phyloP scores from a whole-genome alignment of 2,329 filamentous ascomycete genomes.

The Xylaria digitata region DNA sequence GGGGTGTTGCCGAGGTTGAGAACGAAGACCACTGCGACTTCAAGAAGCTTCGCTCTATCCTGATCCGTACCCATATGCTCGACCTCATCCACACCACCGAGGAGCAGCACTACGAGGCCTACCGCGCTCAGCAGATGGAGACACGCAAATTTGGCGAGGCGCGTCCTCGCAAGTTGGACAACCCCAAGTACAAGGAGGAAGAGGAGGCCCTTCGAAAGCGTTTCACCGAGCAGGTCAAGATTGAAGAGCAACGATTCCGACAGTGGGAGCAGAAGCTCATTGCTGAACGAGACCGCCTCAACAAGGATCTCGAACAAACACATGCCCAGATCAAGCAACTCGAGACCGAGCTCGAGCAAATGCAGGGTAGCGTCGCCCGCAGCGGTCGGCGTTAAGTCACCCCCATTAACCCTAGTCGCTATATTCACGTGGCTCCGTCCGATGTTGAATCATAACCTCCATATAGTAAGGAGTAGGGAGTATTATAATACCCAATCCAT shows the following conservation, averaged over 20 bases:
- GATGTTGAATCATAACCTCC: conserved; percentile 42
- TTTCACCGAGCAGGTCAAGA: conserved; percentile 99
- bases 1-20: conserved; percentile 99
- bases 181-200: conserved; percentile 99
- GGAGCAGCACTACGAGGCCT: conserved; percentile 98
- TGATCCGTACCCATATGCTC: conserved; percentile 99
- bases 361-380: conserved; percentile 91
- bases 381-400: conserved; percentile 84
- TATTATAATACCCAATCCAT: conserved; percentile 41
- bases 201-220: conserved; percentile 98
- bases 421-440: conserved; percentile 41
- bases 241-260: conserved; percentile 98
- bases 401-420: conserved; percentile 40
- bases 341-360: conserved; percentile 90
- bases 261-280: conserved; percentile 99
- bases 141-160: conserved; percentile 99
- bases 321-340: conserved; percentile 94
- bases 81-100: conserved; percentile 99
- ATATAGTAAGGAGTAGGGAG: conserved; percentile 45
- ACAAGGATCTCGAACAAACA: conserved; percentile 99
- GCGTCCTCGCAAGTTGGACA: conserved; percentile 96
- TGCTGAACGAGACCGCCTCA: conserved; percentile 95
- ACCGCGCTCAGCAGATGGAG: conserved; percentile 99
- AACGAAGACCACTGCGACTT: conserved; percentile 99
- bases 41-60: conserved; percentile 99